Base-by-base conservation (phyloP, 129 eudicot species). In the Logfia minima region DNA sequence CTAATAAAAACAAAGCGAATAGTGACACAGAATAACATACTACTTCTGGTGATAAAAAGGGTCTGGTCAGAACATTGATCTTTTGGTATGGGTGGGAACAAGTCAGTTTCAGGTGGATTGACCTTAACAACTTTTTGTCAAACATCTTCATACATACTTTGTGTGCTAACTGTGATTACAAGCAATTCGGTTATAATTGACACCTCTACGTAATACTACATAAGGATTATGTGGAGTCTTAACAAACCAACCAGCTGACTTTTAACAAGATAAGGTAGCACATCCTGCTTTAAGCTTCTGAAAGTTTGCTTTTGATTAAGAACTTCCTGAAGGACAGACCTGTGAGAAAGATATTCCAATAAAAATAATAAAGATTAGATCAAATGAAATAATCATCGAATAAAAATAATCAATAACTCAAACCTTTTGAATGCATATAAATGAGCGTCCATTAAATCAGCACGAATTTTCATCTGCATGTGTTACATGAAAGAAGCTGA, bases 391-490 rank as follows among this genome's bases (percentile, higher is more conserved):
- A 10, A 37, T 51, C 18, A 66, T 21, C 8, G 63, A 41, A 7
- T 45, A 56, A 72, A 69, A 32, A 79, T 34, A 69, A 83, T 43
- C 13, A 18, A 76, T 70, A 77, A 56, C 52, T 85, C 88, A 70
- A 84, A 93, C 97, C 98, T 94, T 76, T 94, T 94, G 85, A 94
- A 94, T 60, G 97, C 98, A 77, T 94, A 94, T 83, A 94, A 85
- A 79, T 94, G 98, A 71, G 98, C 93, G 63, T 94, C 98, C 97
- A 91, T 94, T 56, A 94, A 81, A 85, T 94, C 98, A 79, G 97
- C 77, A 68, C 90, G 93, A 81, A 94, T 84, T 80, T 91, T 93
- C 96, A 94, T 91, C 98, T 94, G 88, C 82, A 82, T 19, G 71
- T 71, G 23, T 67, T 65, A 35, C 78, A 52, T 28, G 35, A 58